Evolutionary conservation across 306 rosid genomes (phyloP).

Genomic region (Prunus salicina): DNA sequence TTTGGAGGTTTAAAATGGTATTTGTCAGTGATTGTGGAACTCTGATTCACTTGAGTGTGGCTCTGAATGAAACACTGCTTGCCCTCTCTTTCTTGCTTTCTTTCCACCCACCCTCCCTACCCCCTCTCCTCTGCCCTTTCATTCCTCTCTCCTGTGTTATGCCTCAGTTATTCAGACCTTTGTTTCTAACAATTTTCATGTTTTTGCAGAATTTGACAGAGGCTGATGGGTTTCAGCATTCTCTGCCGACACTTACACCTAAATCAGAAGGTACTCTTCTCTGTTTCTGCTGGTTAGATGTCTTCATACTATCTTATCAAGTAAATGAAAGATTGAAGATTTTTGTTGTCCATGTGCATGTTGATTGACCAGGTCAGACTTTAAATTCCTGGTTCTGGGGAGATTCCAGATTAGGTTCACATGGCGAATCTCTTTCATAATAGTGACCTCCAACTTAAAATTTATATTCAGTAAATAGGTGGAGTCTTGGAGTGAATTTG

Average conservation of each 20-base stretch:
- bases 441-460: neutral
- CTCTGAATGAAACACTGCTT: neutral
- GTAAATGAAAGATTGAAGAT: neutral
- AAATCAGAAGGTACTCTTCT: conserved; percentile 48
- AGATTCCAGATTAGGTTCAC: neutral
- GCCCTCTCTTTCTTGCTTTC: neutral
- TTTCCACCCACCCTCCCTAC: too few species aligned
- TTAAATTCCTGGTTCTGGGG: neutral
- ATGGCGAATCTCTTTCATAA: neutral
- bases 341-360: neutral
- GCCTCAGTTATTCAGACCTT: neutral
- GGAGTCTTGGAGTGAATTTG: neutral
- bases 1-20: neutral
- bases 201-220: conserved; percentile 45
- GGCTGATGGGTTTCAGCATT: conserved; percentile 24
- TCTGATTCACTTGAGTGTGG: neutral
- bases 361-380: neutral
- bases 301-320: neutral
- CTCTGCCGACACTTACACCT: conserved; percentile 21
- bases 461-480: neutral
- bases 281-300: neutral
- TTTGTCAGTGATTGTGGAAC: neutral
- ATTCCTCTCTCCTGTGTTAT: neutral
- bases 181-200: neutral
- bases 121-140: neutral